Conservation (phyloP, 768 basidiomycete genomes). For the Psilocybe cyanescens region DNA sequence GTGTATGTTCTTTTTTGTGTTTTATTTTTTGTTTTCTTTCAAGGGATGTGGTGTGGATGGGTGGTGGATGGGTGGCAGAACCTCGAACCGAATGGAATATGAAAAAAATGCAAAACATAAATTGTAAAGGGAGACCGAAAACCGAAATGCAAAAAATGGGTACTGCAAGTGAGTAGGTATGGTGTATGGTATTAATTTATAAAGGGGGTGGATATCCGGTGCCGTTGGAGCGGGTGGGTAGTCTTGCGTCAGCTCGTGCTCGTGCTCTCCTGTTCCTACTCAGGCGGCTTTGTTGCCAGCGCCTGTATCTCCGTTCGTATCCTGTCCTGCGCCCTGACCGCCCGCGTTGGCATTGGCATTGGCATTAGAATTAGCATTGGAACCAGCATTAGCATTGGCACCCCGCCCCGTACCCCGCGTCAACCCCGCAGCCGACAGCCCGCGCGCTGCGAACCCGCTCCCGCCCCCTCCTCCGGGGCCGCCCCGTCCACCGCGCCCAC, state of each 20-base stretch:
- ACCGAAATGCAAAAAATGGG: background rate
- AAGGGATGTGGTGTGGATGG: too few relatives aligned
- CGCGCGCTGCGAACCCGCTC: constrained; percentile 63
- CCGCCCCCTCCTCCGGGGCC: constrained; percentile 38
- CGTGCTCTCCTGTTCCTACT: too few relatives aligned
- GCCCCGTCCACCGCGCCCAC: constrained; percentile 49
- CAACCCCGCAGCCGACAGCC: constrained; percentile 73
- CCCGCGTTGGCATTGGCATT: background rate
- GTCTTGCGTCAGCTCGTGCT: too few relatives aligned
- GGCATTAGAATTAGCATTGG: background rate
- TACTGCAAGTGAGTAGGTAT: background rate
- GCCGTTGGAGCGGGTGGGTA: too few relatives aligned
- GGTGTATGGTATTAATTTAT: background rate
- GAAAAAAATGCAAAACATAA: too few relatives aligned
- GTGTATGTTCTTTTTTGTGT: too few relatives aligned
- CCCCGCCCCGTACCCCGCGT: constrained; percentile 34
- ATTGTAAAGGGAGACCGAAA: too few relatives aligned
- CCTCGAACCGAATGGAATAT: too few relatives aligned
- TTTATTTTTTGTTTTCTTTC: too few relatives aligned
- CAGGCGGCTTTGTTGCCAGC: background rate
- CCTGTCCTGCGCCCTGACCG: constrained; percentile 11
- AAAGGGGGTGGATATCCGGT: too few relatives aligned
- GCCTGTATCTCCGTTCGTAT: constrained; percentile 3
- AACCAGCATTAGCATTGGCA: constrained; percentile 21
- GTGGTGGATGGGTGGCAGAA: too few relatives aligned